phyloP scores from a whole-genome alignment of 1,139 yeast genomes.

The Candida sanyaensis region DNA sequence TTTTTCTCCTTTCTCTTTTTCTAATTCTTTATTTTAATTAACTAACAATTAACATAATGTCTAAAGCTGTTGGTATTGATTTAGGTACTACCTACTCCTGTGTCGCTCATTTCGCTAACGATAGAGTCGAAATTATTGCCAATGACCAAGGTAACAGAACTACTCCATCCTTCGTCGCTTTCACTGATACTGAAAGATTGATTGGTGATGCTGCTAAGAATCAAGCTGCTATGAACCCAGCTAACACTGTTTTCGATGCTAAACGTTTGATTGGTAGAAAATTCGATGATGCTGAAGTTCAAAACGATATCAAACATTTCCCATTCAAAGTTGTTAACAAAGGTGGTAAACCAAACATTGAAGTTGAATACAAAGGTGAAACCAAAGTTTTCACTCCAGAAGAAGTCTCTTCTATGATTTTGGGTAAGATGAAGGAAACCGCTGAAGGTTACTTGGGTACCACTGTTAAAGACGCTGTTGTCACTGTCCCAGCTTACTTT shows the following conservation, averaged over 20 bases:
- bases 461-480: slow-evolving; percentile 47
- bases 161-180: slow-evolving; percentile 97
- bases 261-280: slow-evolving; percentile 76
- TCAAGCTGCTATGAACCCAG: slow-evolving; percentile 97
- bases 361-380: slow-evolving; percentile 94
- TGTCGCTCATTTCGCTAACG: slow-evolving; percentile 80
- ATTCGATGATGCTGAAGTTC: slow-evolving; percentile 45
- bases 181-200: slow-evolving; percentile 95
- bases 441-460: slow-evolving; percentile 48
- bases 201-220: slow-evolving; percentile 99
- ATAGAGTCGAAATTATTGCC: slow-evolving; percentile 66
- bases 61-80: slow-evolving; percentile 79
- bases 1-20: slow-evolving; percentile 6
- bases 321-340: slow-evolving; percentile 56
- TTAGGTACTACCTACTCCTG: slow-evolving; percentile 86
- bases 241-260: slow-evolving; percentile 95
- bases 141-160: slow-evolving; percentile 65
- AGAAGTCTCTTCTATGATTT: slow-evolving; percentile 95
- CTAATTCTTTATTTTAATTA: background rate
- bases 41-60: slow-evolving; percentile 31
- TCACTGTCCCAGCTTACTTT: slow-evolving; percentile 53
- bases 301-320: slow-evolving; percentile 44
- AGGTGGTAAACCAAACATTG: slow-evolving; percentile 85
- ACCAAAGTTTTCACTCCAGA: slow-evolving; percentile 95
- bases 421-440: slow-evolving; percentile 61